Evolutionary conservation across 176 grass and related monocot species (phyloP), one percentile per base, ranked within the genome.

Genomic region (Oryza meyeriana): DNA sequence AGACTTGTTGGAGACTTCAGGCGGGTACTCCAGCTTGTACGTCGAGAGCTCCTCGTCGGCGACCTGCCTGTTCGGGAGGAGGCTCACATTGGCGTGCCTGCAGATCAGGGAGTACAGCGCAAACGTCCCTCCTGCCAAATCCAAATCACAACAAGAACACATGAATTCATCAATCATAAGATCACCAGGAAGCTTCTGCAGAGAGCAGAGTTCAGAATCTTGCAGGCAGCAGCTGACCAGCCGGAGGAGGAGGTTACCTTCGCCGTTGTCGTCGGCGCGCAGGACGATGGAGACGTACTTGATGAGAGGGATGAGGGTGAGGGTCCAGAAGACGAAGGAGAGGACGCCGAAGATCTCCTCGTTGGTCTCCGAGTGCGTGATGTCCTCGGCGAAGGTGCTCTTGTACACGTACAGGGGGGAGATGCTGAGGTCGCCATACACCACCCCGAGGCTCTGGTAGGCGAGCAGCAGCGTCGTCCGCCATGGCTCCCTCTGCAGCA

Each of bases 261-360:
- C 93, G 25, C 96, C 96, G 89, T 95, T 99, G 80, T 99, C 96
- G 48, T 99, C 85, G 22, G 96, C 96, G 30, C 96, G 88, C 4
- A 99, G 96, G 81, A 99, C 96, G 87, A 99, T 81, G 85, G 88
- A 92, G 64, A 95, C 96, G 90, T 99, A 99, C 85, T 99, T 99
- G 86, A 90, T 26, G 62, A 99, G 96, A 10, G 96, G 96, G 81
- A 99, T 87, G 22, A 99, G 69, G 4, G 96, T 99, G 77, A 99
- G 85, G 57, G 96, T 93, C 96, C 96, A 99, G 91, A 99, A 99
- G 68, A 95, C 80, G 75, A 95, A 99, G 72, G 85, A 99, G 68
- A 99, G 96, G 4, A 86, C 93, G 66, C 96, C 96, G 70, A 78
- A 95, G 78, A 93, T 94, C 79, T 99, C 96, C 66, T 99, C 90